Conservation (phyloP, 192 early-diverging fungal species). For the Entomortierella beljakovae region DNA sequence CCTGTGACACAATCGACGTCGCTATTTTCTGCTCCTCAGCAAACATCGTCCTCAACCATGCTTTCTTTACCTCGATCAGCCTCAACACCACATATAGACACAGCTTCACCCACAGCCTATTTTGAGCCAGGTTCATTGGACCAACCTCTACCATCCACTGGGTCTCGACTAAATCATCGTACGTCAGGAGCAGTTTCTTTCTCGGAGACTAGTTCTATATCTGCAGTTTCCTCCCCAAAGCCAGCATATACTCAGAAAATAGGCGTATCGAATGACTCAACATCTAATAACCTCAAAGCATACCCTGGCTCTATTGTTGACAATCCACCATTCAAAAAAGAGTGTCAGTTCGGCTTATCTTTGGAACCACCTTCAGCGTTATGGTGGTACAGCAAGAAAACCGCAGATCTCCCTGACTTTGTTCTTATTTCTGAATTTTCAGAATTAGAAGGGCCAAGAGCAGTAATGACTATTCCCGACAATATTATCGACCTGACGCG, state of each 20-base stretch:
- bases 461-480: conserved; percentile 58
- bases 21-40: conserved; percentile 1
- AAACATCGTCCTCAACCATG: conserved; percentile 7
- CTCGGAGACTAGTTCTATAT: conserved; percentile 24
- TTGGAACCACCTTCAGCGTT: conserved; percentile 16
- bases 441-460: conserved; percentile 63
- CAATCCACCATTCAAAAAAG: neutral
- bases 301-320: conserved; percentile 10
- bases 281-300: conserved; percentile 10
- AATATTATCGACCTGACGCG: conserved; percentile 50
- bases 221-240: conserved; percentile 1
- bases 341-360: neutral
- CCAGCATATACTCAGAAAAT: neutral
- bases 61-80: conserved; percentile 36
- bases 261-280: conserved; percentile 5
- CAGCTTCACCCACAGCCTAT: conserved; percentile 20
- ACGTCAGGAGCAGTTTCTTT: conserved; percentile 10
- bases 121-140: conserved; percentile 6
- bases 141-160: conserved; percentile 6
- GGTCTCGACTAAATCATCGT: conserved; percentile 19
- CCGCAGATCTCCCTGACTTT: conserved; percentile 55
- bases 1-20: neutral
- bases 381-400: conserved; percentile 38
- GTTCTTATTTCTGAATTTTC: conserved; percentile 66
- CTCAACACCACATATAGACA: conserved; percentile 33